Evolutionary conservation across 805 yeast genomes (phyloP).

Genomic region (Sugiyamaella qingdaonensis): DNA sequence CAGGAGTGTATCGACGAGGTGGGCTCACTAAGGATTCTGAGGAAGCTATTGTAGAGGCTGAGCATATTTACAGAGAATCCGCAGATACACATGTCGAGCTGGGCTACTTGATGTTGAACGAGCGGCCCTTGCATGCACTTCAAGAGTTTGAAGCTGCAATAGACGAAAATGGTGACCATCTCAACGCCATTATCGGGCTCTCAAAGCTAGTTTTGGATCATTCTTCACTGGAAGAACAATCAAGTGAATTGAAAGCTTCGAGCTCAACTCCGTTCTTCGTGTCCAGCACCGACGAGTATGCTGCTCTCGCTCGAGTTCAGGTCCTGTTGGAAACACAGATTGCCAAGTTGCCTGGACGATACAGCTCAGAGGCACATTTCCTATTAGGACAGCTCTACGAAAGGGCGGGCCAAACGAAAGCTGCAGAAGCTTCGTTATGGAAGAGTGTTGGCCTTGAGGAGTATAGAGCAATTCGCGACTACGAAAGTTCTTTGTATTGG

Average conservation of each 20-base stretch:
- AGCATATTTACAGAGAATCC: constrained; percentile 43
- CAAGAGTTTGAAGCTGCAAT: constrained; percentile 63
- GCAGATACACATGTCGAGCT: constrained; percentile 47
- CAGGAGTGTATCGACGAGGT: constrained; percentile 56
- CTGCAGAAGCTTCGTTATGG: constrained; percentile 52
- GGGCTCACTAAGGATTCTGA: constrained; percentile 58
- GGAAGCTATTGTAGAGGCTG: constrained; percentile 71
- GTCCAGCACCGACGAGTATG: constrained; percentile 51
- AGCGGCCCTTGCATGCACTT: constrained; percentile 47
- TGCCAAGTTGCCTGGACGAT: constrained; percentile 40
- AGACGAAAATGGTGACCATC: constrained; percentile 45
- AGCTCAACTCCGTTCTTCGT: constrained; percentile 36
- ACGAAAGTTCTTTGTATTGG: constrained; percentile 21
- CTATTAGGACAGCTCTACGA: constrained; percentile 62
- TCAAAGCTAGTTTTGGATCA: constrained; percentile 17
- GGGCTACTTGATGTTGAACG: constrained; percentile 42
- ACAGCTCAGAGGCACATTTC: constrained; percentile 64
- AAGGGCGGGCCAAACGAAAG: constrained; percentile 46
- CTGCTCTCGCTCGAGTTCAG: constrained; percentile 50
- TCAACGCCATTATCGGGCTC: constrained; percentile 46
- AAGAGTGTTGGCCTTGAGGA: constrained; percentile 60
- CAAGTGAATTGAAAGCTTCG: not conserved
- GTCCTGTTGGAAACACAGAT: constrained; percentile 38
- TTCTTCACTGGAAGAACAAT: constrained; percentile 4
- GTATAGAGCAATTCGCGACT: constrained; percentile 49